Evolutionary conservation across 352 stramenopile species (phyloP).

Genomic region (Phytophthora sansomeana): DNA sequence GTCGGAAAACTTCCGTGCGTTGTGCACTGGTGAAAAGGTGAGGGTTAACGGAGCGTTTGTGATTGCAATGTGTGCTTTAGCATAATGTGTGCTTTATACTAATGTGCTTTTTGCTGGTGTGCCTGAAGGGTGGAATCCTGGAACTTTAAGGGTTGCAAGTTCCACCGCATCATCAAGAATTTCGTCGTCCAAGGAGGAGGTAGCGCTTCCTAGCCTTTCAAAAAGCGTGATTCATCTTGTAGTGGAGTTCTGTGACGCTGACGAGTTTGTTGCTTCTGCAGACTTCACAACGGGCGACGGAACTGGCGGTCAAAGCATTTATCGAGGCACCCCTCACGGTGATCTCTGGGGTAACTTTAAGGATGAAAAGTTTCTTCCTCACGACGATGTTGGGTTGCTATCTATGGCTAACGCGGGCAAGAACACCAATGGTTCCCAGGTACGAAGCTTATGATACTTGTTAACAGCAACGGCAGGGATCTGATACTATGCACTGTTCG

Average conservation of each 20-base stretch:
- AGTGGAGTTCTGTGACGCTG: background rate
- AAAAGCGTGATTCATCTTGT: background rate
- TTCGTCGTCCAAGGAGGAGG: constrained; percentile 91
- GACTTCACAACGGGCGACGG: constrained; percentile 78
- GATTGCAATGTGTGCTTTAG: background rate
- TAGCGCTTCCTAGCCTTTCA: constrained; percentile 9
- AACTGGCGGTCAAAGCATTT: constrained; percentile 84
- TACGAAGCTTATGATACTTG: constrained; percentile 28
- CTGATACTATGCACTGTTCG: background rate
- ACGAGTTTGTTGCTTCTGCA: background rate
- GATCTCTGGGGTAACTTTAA: constrained; percentile 88
- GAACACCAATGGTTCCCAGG: constrained; percentile 79
- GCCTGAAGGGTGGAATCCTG: constrained; percentile 41
- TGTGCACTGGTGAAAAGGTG: constrained; percentile 85
- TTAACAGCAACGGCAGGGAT: background rate
- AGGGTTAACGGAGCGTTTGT: background rate
- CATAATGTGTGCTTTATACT: background rate
- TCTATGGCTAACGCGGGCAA: constrained; percentile 87
- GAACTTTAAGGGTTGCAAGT: constrained; percentile 91
- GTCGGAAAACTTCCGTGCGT: constrained; percentile 95
- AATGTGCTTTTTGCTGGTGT: background rate
- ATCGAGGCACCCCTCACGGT: constrained; percentile 64
- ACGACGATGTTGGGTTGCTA: constrained; percentile 78
- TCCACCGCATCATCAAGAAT: constrained; percentile 94
- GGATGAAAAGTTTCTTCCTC: constrained; percentile 78